These are phyloP conservation scores for Favolaschia claudopus DNA, from an alignment of 768 basidiomycete genomes.

Conservation along the genomic window DNA sequence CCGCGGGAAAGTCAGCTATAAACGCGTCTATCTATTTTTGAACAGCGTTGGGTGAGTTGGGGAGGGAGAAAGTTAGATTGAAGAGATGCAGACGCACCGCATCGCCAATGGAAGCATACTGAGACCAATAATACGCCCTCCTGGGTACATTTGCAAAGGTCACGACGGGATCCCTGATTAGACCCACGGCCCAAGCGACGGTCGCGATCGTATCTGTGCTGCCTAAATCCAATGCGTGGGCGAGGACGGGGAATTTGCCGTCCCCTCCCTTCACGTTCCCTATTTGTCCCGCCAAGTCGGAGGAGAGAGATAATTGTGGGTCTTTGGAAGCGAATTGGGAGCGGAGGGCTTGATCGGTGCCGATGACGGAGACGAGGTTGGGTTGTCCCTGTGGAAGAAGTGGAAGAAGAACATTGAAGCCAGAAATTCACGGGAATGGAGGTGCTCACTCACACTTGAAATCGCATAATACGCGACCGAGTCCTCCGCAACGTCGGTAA, in stretches of 20 bases:
- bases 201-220: conserved; percentile 34
- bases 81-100: conserved; percentile 38
- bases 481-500: conserved; percentile 57
- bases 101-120: conserved; percentile 36
- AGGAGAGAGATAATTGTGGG: background rate
- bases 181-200: conserved; percentile 47
- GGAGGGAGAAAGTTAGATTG: background rate
- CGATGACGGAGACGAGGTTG: conserved; percentile 14
- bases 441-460: conserved; percentile 35
- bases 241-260: conserved; percentile 54
- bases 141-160: conserved; percentile 32
- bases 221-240: conserved; percentile 56
- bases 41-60: no score
- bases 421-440: background rate
- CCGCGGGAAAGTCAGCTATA: conserved; percentile 47
- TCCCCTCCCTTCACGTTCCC: conserved; percentile 5
- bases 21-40: conserved; percentile 53
- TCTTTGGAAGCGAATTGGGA: background rate
- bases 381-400: background rate
- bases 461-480: conserved; percentile 57
- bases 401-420: background rate
- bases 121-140: conserved; percentile 47
- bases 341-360: conserved; percentile 8
- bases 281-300: background rate
- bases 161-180: conserved; percentile 43